Conservation (phyloP, 352 stramenopile genomes). For the Aphanomyces cochlioides region DNA sequence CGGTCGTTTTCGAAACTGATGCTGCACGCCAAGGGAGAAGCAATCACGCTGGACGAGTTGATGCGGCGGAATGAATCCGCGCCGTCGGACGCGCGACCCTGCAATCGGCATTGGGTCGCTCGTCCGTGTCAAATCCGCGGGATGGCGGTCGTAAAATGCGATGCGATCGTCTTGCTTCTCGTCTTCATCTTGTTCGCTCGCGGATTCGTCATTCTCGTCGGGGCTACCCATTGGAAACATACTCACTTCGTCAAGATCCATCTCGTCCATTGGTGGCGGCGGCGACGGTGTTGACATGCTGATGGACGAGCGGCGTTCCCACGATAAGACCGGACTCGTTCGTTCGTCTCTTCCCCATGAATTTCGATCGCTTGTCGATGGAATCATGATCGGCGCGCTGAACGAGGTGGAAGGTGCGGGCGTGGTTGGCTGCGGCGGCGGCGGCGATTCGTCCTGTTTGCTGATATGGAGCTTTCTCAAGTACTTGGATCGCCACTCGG, state of each 20-base stretch:
- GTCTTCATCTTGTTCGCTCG: constrained; percentile 2
- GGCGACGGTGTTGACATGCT: background rate
- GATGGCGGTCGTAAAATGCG: background rate
- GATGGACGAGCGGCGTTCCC: constrained; percentile 1
- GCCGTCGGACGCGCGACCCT: background rate
- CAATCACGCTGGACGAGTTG: constrained; percentile 27
- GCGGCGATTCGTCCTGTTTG: background rate
- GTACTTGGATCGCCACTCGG: constrained; percentile 30
- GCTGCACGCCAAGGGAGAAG: constrained; percentile 26
- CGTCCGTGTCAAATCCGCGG: background rate
- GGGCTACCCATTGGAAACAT: constrained; percentile 4
- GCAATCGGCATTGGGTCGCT: too few species aligned
- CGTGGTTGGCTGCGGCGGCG: too few species aligned
- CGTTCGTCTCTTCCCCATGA: background rate
- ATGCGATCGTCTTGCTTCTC: constrained; percentile 15
- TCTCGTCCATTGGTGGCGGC: background rate
- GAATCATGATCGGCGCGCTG: constrained; percentile 30
- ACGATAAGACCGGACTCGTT: constrained; percentile 9
- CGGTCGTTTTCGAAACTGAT: constrained; percentile 22
- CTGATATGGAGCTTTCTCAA: constrained; percentile 26
- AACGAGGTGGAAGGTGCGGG: background rate
- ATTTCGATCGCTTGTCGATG: constrained; percentile 13
- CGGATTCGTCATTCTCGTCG: background rate
- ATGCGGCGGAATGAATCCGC: constrained; percentile 27
- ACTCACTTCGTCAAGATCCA: background rate